Conservation (phyloP, 306 rosid genomes). For the Fragaria vesca region DNA sequence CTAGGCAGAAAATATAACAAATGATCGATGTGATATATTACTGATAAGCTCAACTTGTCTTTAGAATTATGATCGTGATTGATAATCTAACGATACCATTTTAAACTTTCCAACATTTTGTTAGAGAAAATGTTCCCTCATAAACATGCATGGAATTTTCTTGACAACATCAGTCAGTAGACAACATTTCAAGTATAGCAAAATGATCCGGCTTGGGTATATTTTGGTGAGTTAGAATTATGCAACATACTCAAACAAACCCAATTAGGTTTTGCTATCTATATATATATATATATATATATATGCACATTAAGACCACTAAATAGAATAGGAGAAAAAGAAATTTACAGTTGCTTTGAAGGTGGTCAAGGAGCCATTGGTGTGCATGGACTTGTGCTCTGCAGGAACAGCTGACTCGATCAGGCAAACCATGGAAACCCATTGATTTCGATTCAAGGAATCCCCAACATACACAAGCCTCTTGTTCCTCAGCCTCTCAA, state of each 20-base stretch:
- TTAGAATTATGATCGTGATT: background rate
- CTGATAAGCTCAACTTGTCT: background rate
- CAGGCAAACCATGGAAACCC: conserved; percentile 94
- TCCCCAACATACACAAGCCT: conserved; percentile 87
- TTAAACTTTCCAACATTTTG: too few relatives aligned
- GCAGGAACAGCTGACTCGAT: conserved; percentile 45
- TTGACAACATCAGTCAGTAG: background rate
- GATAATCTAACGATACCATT: background rate
- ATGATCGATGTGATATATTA: background rate
- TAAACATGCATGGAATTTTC: too few relatives aligned
- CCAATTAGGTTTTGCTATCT: background rate
- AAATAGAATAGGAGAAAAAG: background rate
- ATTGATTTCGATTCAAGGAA: conserved; percentile 86
- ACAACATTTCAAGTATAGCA: background rate
- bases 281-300: too few relatives aligned
- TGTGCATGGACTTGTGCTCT: conserved; percentile 54
- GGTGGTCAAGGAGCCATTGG: conserved; percentile 62
- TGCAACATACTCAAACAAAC: background rate
- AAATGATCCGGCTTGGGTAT: background rate
- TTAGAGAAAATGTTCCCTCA: too few relatives aligned
- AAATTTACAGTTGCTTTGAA: conserved; percentile 68
- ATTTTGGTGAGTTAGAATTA: too few relatives aligned
- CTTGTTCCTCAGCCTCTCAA: conserved; percentile 74
- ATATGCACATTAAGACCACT: background rate
- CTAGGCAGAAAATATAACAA: background rate